Evolutionary conservation across 2,329 filamentous ascomycete species (phyloP), one percentile per base, ranked within the genome.

Genomic region (Periglandula ipomoeae): DNA sequence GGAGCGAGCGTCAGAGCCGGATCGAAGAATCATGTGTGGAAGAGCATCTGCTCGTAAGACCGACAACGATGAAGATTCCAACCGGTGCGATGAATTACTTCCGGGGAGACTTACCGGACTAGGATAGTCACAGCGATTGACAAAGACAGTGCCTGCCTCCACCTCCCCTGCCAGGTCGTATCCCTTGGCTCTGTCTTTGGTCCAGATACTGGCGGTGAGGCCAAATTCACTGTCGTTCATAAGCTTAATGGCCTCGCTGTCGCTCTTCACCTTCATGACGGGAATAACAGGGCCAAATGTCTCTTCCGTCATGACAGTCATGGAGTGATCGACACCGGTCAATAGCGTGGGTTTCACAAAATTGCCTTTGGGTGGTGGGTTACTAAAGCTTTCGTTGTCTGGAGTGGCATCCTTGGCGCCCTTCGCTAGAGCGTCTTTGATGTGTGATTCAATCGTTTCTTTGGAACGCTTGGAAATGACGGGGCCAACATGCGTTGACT

Each of bases 161-260:
- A 97, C 81, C 45, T 83, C 75, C 48, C 93, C 84, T 35, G 85
- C 81, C 46, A 97, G 74, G 63, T 86, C 78, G 58, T 89, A 82
- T 15, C 85, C 91, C 61, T 76, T 83, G 41, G 72, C 74, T 2
- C 82, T 80, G 61, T 97, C 89, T 66, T 93, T 94, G 50, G 89
- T 95, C 91, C 91, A 97, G 59, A 97, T 89, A 60, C 89, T 95
- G n/a, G 90, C 91, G 3, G 91, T 96, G 53, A 97, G 75, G 5
- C 91, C 91, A 63, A 95, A 95, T 55, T 95, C 84, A 69, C 87
- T 93, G 64, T 95, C 89, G 60, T 96, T 96, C 89, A 97, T 96
- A 45, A 91, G 70, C 56, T 74, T 70, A 53, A 96, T 70, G 2
- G 91, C 91, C 67, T 96, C 89, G 17, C 78, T 78, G 60, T 96